Conservation (phyloP, 371 early-diverging fungal species). For the Lichtheimia ornata region DNA sequence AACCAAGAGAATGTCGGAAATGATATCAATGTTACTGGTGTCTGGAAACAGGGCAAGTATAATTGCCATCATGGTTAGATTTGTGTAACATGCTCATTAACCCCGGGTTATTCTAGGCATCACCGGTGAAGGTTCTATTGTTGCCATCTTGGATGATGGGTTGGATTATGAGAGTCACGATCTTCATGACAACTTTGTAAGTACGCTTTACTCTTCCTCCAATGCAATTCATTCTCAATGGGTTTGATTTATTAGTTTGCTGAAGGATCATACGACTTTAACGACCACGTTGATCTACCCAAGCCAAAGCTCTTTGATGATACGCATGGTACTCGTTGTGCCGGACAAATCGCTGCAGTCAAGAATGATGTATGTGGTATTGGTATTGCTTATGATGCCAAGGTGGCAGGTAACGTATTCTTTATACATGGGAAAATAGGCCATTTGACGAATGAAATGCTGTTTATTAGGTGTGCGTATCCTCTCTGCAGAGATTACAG, state of each 20-base stretch:
- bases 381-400: conserved; percentile 89
- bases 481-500: conserved; percentile 83
- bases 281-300: conserved; percentile 77
- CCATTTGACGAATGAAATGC: no score
- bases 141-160: conserved; percentile 95
- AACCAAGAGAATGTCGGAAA: conserved; percentile 69
- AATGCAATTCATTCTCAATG: no score
- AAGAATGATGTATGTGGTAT: conserved; percentile 93
- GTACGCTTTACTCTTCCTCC: conserved; percentile 13
- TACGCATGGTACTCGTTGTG: conserved; percentile 95
- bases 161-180: conserved; percentile 86
- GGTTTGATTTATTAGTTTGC: conserved; percentile 41
- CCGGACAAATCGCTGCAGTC: conserved; percentile 94
- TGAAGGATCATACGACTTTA: conserved; percentile 93
- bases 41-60: conserved; percentile 80
- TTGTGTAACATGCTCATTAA: not conserved
- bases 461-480: conserved; percentile 76
- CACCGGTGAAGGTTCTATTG: conserved; percentile 84
- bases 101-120: conserved; percentile 49
- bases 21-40: conserved; percentile 92
- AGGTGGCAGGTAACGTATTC: conserved; percentile 71
- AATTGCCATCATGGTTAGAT: not conserved
- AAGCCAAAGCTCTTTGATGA: conserved; percentile 80
- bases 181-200: conserved; percentile 86
- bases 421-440: not conserved